Conservation (phyloP, 306 rosid genomes). For the Prunus armeniaca region DNA sequence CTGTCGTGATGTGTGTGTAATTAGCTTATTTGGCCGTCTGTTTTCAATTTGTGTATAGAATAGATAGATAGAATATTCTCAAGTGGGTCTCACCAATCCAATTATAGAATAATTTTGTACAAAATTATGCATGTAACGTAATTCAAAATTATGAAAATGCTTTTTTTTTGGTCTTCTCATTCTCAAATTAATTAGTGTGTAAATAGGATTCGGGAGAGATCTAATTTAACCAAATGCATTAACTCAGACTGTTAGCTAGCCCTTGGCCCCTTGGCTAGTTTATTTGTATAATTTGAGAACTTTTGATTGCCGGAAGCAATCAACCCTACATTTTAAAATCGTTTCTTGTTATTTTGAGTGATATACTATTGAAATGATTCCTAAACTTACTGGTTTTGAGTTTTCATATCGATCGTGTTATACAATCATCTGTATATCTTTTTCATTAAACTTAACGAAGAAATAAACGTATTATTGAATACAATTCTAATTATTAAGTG, state of each 20-base stretch:
- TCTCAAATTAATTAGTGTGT: not conserved
- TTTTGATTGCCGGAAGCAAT: not conserved
- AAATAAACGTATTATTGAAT: too few species aligned
- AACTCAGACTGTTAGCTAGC: not conserved
- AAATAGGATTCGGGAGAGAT: not conserved
- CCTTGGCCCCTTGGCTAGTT: not conserved
- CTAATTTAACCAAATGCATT: not conserved
- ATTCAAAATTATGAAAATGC: not conserved
- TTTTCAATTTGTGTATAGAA: not conserved
- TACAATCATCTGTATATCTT: not conserved
- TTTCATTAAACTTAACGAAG: not conserved
- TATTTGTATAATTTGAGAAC: not conserved
- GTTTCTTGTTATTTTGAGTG: not conserved
- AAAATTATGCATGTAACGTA: not conserved
- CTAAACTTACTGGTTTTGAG: accelerated
- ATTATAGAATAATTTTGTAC: not conserved
- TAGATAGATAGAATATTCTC: not conserved
- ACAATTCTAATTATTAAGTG: too few species aligned
- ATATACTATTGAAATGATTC: not conserved
- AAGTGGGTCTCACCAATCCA: not conserved
- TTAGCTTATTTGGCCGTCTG: conserved; percentile 19
- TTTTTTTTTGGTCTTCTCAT: not conserved
- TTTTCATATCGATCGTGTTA: not conserved
- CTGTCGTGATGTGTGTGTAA: conserved; percentile 18
- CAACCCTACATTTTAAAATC: not conserved